Evolutionary conservation across 2,329 filamentous ascomycete species (phyloP), one percentile per base, ranked within the genome.

Genomic region (Xylaria sp.): DNA sequence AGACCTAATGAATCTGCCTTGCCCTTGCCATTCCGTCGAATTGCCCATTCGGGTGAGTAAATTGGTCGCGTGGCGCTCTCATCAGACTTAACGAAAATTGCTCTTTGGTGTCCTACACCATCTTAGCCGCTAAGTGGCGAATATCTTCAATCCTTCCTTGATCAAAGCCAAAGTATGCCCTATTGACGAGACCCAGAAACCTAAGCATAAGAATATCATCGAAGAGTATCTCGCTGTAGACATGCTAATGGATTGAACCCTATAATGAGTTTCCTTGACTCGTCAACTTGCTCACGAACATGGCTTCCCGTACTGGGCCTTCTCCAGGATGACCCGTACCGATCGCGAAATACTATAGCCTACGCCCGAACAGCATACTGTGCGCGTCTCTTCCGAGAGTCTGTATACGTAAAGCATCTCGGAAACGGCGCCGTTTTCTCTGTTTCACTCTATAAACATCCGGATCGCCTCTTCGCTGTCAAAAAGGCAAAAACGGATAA

Each of bases 291-390:
- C 20, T 49, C 46, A 49, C 46, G 18, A 49, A 49, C 18, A 49
- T 49, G 46, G 46, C 18, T n/a, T 20, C 18, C 46, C 10, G 46
- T 49, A 2, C 18, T 49, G 18, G 18, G 18, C 20, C 46, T 49
- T 49, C 46, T 49, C 46, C 46, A 49, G 46, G 46, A 49, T 49
- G 46, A 49, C 46, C 46, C 46, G 8, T 49, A 49, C 20, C 46
- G 20, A 49, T 49, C 46, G 20, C 46, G 46, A n/a, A 49, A 49
- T n/a, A 49, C 46, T 20, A 49, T 20, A 20, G 46, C 46, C 20
- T 49, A 23, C 46, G 46, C 46, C 46, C 46, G 46, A 49, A 49
- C 46, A 2, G 46, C 46, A n/a, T 23, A 49, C 9, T 49, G 46
- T 18, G 46, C 46, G 18, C 46, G 46, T 23, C 46, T 49, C 20